Conservation (phyloP, 768 basidiomycete genomes). For the Epithele typhae region DNA sequence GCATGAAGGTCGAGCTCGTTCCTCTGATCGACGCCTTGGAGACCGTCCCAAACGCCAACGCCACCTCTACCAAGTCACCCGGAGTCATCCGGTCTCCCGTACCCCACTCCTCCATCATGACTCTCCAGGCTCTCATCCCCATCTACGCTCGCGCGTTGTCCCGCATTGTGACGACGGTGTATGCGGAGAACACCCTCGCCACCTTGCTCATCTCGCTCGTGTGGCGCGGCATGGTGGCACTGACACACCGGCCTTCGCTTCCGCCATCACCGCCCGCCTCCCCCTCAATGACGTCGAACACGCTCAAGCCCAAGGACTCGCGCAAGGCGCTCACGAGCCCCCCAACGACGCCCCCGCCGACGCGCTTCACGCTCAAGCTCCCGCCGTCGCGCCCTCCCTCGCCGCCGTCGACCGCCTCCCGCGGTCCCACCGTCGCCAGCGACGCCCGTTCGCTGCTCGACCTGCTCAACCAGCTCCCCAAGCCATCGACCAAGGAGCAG, state of each 20-base stretch:
- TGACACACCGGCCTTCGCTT: constrained; percentile 52
- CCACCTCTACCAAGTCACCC: constrained; percentile 4
- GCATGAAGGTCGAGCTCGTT: constrained; percentile 57
- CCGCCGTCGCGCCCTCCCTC: constrained; percentile 66
- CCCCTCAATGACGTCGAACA: constrained; percentile 23
- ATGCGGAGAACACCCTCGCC: constrained; percentile 59
- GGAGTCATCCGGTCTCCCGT: constrained; percentile 11
- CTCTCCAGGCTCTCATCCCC: constrained; percentile 57
- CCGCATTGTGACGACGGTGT: constrained; percentile 48
- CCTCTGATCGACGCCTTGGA: constrained; percentile 64
- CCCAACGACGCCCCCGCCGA: constrained; percentile 51
- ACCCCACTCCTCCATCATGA: constrained; percentile 55
- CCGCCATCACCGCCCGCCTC: constrained; percentile 39
- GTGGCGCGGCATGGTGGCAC: constrained; percentile 70
- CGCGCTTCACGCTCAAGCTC: constrained; percentile 62
- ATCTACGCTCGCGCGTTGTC: constrained; percentile 54
- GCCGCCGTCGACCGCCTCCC: constrained; percentile 36
- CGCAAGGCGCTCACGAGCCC: constrained; percentile 36
- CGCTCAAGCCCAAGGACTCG: constrained; percentile 17
- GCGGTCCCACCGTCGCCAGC: constrained; percentile 39
- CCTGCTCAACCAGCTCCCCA: constrained; percentile 55
- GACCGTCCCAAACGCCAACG: constrained; percentile 8
- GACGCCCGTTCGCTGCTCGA: constrained; percentile 65
- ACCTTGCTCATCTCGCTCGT: constrained; percentile 68
- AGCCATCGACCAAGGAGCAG: constrained; percentile 45